Evolutionary conservation across 305 asterid genomes (phyloP), one percentile per base, ranked within the genome.

Genomic region (Caryopteris hybrid): DNA sequence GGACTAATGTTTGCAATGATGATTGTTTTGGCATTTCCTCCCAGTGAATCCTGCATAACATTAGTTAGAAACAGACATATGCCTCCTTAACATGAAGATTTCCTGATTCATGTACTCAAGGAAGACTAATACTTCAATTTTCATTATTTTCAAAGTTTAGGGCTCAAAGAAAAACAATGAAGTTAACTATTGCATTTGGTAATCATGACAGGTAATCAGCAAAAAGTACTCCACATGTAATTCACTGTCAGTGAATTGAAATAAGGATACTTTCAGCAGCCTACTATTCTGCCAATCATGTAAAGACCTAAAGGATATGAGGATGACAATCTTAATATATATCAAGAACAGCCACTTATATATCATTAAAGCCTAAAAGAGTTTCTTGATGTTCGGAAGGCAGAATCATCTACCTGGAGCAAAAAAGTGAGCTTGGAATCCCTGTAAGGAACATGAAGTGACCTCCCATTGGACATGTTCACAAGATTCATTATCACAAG

Each of bases 401-500:
- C 39, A 71, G 16, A 66, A 66, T 39, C 59, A 71, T 58, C 78
- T 70, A 95, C 99, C 99, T 95, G 98, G 73, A 95, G 96, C 83
- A 91, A 84, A 86, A 94, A 91, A 25, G 99, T 95, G 73, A 91
- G 96, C 85, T 89, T 95, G 48, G 99, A 95, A 81, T 95, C 98
- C 72, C 99, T 88, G 74, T 95, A 95, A 63, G 98, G 99, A 80
- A 95, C 92, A 72, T 95, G 98, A 38, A 68, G 93, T 23, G 96
- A 78, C 78, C 86, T 95, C 74, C 98, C 98, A 80, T 84, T 89
- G 68, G 98, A 89, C 66, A 87, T 65, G 72, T 79, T 89, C 71
- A 95, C 97, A 42, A 95, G 95, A 73, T 91, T 91, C 99, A 95
- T 95, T 53, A 95, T 95, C 73, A 95, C 99, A 71, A 89, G 96